A percentile compares a stretch with the other conserved stretches of the same genome.
phyloP scores from a whole-genome alignment of 2,329 filamentous ascomycete species.

The Ilyonectria sp. region DNA sequence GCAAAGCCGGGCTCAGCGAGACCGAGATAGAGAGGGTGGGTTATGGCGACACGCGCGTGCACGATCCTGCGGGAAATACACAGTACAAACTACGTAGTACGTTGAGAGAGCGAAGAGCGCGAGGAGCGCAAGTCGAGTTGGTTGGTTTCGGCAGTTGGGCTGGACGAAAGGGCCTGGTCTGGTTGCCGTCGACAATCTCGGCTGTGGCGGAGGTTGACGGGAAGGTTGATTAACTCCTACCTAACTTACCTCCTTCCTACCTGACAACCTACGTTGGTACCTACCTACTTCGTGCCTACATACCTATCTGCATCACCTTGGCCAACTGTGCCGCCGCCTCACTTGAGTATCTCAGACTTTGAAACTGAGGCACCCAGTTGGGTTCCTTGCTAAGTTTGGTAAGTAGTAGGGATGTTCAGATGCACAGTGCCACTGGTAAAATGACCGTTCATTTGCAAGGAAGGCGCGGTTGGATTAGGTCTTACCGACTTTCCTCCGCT shows the following conservation, averaged over 20 bases:
- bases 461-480: conserved; percentile 16
- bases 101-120: not conserved
- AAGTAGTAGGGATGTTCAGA: conserved; percentile 1
- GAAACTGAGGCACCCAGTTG: conserved; percentile 19
- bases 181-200: conserved; percentile 17
- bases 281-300: not conserved
- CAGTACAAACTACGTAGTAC: not conserved
- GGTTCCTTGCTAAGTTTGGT: not conserved
- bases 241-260: not conserved
- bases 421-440: not conserved
- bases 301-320: conserved; percentile 15
- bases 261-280: not conserved
- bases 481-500: conserved; percentile 24
- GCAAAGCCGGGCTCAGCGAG: not conserved
- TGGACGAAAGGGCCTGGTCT: conserved; percentile 1
- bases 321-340: conserved; percentile 23
- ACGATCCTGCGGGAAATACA: conserved; percentile 26
- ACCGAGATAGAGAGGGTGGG: not conserved
- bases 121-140: conserved; percentile 10
- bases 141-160: conserved; percentile 18
- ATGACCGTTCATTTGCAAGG: not conserved
- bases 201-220: conserved; percentile 19
- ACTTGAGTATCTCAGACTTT: conserved; percentile 11
- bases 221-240: not conserved
- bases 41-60: conserved; percentile 16